These are phyloP conservation scores for Dendrocalamus latiflorus DNA, from an alignment of 202 grass and related monocot genomes.

Conservation along the genomic window DNA sequence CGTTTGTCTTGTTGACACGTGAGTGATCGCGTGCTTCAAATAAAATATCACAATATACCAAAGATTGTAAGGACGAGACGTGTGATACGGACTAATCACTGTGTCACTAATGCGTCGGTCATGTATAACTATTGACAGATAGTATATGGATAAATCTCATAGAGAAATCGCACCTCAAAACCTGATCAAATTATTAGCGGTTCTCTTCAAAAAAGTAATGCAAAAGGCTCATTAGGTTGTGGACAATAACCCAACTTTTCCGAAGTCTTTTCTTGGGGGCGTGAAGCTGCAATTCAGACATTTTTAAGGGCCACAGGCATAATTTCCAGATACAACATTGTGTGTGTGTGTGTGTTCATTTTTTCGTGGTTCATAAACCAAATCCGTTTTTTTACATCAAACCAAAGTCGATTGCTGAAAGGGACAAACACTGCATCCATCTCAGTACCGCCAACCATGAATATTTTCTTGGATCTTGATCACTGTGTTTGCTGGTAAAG, in stretches of 20 bases:
- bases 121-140: background rate
- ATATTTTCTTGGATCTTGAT: background rate
- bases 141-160: no score
- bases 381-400: background rate
- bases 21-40: background rate
- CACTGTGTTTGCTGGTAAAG: background rate
- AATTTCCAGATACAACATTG: background rate
- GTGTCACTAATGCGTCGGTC: background rate
- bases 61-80: no score
- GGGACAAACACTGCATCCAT: background rate
- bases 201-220: background rate
- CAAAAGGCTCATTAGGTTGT: background rate
- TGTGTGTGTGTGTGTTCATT: background rate
- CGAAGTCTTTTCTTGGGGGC: background rate
- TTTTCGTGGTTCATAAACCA: background rate
- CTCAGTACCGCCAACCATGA: background rate
- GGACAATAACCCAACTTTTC: background rate
- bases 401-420: background rate
- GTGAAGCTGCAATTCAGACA: background rate
- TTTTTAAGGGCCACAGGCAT: background rate
- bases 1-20: background rate
- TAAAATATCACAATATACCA: no score
- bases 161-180: no score
- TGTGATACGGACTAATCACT: no score
- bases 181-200: background rate